Evolutionary conservation across 1,284 basidiomycete species (phyloP).

Genomic region (Paramarasmius palmivorus): DNA sequence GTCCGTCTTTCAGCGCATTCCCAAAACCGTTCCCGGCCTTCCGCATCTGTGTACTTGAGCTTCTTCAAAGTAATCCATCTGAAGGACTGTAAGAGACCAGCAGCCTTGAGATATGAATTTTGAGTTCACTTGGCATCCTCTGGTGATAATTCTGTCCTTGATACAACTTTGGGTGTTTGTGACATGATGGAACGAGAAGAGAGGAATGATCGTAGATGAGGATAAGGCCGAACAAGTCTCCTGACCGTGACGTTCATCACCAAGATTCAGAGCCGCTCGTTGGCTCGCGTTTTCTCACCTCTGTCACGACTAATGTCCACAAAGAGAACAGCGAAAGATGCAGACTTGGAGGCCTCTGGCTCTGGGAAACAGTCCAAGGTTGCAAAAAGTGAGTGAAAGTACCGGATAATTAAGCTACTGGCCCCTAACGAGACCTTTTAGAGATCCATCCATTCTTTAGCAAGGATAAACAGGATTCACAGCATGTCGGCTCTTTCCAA

Average conservation of each 20-base stretch:
- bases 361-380: background rate
- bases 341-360: background rate
- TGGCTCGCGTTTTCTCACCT: too few relatives aligned
- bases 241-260: background rate
- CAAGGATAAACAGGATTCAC: slow-evolving; percentile 20
- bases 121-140: slow-evolving; percentile 59
- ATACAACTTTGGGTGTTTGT: slow-evolving; percentile 41
- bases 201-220: background rate
- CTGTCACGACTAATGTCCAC: too few relatives aligned
- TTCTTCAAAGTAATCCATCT: slow-evolving; percentile 79
- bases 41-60: slow-evolving; percentile 73
- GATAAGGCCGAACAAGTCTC: background rate
- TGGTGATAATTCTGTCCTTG: slow-evolving; percentile 48
- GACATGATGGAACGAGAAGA: slow-evolving; percentile 12
- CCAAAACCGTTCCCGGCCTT: slow-evolving; percentile 79
- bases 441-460: slow-evolving; percentile 42
- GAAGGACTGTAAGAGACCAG: slow-evolving; percentile 5
- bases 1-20: slow-evolving; percentile 85
- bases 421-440: background rate
- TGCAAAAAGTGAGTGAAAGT: background rate
- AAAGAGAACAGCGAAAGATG: background rate
- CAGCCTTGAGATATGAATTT: slow-evolving; percentile 5
- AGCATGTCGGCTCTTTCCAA: slow-evolving; percentile 38
- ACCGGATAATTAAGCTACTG: background rate
- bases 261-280: too few relatives aligned